Percentiles rank a stretch among this genome's conserved stretches.
phyloP scores from a whole-genome alignment of 495 filamentous ascomycete genomes.

The Haplographium delicatum region DNA sequence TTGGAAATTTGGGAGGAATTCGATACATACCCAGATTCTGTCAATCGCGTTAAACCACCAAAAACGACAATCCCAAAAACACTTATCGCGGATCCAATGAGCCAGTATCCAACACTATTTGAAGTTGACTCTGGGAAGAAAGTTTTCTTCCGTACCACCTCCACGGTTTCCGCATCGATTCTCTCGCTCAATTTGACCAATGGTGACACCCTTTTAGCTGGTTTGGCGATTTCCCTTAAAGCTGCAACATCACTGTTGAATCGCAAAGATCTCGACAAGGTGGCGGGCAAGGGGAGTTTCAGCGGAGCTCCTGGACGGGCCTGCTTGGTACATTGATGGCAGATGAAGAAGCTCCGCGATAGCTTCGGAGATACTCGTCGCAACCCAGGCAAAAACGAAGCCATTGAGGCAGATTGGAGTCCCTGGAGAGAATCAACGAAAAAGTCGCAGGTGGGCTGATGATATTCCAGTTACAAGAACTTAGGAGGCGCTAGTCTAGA shows the following conservation, averaged over 20 bases:
- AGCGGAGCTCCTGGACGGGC: slow-evolving; percentile 27
- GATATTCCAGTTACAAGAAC: no score
- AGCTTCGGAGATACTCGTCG: slow-evolving; percentile 48
- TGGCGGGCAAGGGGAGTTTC: slow-evolving; percentile 25
- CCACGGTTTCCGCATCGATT: slow-evolving; percentile 7
- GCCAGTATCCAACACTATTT: slow-evolving; percentile 82
- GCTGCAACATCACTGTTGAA: slow-evolving; percentile 21
- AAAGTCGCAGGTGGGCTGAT: no score
- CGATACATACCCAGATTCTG: slow-evolving; percentile 79
- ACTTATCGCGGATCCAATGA: slow-evolving; percentile 81
- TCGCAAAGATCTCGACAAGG: slow-evolving; percentile 15
- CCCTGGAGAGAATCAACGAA: not conserved
- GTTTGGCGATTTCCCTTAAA: not conserved
- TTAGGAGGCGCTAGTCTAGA: no score
- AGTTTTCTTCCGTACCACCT: slow-evolving; percentile 15
- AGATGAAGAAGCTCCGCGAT: slow-evolving; percentile 51
- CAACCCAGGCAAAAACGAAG: slow-evolving; percentile 43
- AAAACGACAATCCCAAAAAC: slow-evolving; percentile 97
- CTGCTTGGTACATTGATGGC: slow-evolving; percentile 54
- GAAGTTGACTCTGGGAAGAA: slow-evolving; percentile 69
- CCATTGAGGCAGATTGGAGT: slow-evolving; percentile 31
- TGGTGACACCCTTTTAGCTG: slow-evolving; percentile 14
- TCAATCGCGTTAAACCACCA: slow-evolving; percentile 86
- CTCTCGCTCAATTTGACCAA: slow-evolving; percentile 19
- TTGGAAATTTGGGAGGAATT: not conserved